A percentile compares a stretch with the other conserved stretches of the same genome.
Conservation (phyloP, 1,284 basidiomycete species). For the Phylloporus gajari region DNA sequence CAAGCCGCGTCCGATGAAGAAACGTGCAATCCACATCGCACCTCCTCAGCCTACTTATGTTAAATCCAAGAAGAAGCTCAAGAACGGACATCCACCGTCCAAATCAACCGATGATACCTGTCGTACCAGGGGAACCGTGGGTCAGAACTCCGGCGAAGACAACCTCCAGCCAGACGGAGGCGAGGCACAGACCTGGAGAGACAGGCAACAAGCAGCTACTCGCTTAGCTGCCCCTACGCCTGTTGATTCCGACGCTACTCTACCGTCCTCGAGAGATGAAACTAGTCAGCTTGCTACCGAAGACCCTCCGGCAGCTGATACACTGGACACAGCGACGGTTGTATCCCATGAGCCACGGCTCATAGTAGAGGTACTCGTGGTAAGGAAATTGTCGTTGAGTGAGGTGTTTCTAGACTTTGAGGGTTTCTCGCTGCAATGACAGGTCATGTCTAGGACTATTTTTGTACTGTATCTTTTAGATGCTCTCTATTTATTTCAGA, state of each 20-base stretch:
- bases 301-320: conserved; percentile 20
- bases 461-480: neutral
- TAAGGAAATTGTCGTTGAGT: conserved; percentile 75
- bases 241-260: conserved; percentile 21
- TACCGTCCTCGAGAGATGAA: conserved; percentile 23
- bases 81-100: conserved; percentile 21
- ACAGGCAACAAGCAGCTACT: conserved; percentile 58
- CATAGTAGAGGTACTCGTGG: conserved; percentile 83
- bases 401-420: conserved; percentile 80
- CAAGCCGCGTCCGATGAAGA: conserved; percentile 73
- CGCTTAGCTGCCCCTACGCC: conserved; percentile 35
- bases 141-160: neutral
- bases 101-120: conserved; percentile 4
- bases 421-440: conserved; percentile 63
- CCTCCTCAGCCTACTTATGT: conserved; percentile 22
- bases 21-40: conserved; percentile 43
- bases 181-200: conserved; percentile 55
- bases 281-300: conserved; percentile 40
- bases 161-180: conserved; percentile 30
- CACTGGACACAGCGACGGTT: neutral
- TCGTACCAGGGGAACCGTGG: neutral
- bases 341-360: conserved; percentile 54
- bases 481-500: neutral
- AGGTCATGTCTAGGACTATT: neutral
- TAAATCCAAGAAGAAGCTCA: conserved; percentile 22